phyloP scores from a whole-genome alignment of 805 yeast species.

The Metschnikowia arizonensis region DNA sequence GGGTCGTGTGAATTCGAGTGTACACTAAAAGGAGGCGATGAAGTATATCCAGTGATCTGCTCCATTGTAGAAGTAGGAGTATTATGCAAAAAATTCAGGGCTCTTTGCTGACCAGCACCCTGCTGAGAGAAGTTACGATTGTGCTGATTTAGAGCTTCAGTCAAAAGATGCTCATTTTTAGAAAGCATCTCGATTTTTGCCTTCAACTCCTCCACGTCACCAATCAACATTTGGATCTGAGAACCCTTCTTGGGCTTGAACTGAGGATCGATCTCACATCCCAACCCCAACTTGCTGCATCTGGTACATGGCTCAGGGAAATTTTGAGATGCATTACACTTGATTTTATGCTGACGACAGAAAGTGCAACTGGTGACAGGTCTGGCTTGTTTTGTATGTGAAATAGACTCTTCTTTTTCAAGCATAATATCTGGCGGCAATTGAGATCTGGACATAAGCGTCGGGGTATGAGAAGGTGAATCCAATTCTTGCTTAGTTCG shows the following conservation, averaged over 20 bases:
- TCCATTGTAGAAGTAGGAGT: conserved; percentile 16
- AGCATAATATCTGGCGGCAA: conserved; percentile 1
- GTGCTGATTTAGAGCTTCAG: conserved; percentile 55
- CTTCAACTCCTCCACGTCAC: conserved; percentile 79
- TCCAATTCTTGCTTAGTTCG: conserved; percentile 11
- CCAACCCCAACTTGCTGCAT: conserved; percentile 73
- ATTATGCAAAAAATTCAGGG: conserved; percentile 7
- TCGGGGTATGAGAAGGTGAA: conserved; percentile 6
- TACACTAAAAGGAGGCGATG: conserved; percentile 6
- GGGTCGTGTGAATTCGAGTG: not conserved
- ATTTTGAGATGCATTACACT: conserved; percentile 83
- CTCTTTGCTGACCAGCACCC: conserved; percentile 6
- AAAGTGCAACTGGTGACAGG: conserved; percentile 93
- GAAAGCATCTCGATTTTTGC: conserved; percentile 62
- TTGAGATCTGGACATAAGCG: conserved; percentile 6
- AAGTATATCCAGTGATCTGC: conserved; percentile 15
- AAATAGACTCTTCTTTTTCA: not conserved
- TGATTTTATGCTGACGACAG: conserved; percentile 91
- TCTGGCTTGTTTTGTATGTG: conserved; percentile 38
- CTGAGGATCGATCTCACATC: conserved; percentile 86
- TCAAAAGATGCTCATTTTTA: conserved; percentile 62
- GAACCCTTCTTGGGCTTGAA: conserved; percentile 90
- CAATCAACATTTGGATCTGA: conserved; percentile 76
- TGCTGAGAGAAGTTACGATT: conserved; percentile 26
- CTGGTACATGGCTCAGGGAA: conserved; percentile 79